phyloP scores from a whole-genome alignment of 164 flowering plant species.

The Taxillus chinensis region DNA sequence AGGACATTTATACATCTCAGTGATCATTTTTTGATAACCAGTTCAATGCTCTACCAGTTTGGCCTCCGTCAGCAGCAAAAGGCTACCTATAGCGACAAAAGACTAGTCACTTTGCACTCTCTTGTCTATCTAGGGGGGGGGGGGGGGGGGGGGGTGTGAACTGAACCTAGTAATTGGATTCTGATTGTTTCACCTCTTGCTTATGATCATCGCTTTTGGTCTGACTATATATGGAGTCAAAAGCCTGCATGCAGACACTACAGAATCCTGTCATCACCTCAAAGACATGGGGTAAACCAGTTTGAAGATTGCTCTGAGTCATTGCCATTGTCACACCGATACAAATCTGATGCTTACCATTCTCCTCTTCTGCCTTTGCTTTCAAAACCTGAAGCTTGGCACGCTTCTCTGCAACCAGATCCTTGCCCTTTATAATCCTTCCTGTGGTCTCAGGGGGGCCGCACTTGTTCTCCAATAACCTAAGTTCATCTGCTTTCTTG shows the following conservation, averaged over 20 bases:
- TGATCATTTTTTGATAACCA: too few species aligned
- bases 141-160: too few species aligned
- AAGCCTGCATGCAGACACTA: constrained; percentile 66
- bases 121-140: too few species aligned
- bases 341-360: constrained; percentile 55
- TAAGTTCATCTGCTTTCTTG: constrained; percentile 47
- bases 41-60: too few species aligned
- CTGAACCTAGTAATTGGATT: too few species aligned
- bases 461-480: constrained; percentile 58
- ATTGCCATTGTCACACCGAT: constrained; percentile 64
- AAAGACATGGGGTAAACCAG: constrained; percentile 80
- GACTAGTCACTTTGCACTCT: too few species aligned
- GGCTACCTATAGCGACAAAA: too few species aligned
- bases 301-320: constrained; percentile 83
- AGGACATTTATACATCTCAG: too few species aligned
- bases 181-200: constrained; percentile 30
- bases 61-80: too few species aligned
- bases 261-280: constrained; percentile 88
- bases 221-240: constrained; percentile 67
- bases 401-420: constrained; percentile 53
- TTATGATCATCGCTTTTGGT: constrained; percentile 30
- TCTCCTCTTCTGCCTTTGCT: constrained; percentile 84
- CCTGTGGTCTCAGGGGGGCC: constrained; percentile 34
- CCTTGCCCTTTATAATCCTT: constrained; percentile 13
- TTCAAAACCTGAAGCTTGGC: constrained; percentile 55